Conservation (phyloP, 2,329 filamentous ascomycete genomes). For the Trichoderma pleuroti region DNA sequence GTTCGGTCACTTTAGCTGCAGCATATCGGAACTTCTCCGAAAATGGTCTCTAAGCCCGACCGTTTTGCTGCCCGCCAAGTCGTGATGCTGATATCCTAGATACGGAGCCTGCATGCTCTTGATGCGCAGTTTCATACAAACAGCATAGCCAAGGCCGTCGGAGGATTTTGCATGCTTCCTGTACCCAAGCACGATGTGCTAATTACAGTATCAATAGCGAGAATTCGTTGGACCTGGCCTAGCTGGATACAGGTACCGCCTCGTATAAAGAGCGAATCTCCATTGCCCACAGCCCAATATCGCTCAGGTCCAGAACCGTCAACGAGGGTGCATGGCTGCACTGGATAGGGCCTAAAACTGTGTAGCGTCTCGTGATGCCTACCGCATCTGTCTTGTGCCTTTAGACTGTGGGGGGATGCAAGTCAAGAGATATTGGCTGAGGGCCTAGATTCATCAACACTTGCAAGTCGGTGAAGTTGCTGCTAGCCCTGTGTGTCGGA, state of each 20-base stretch:
- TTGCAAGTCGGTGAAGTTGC: conserved; percentile 5
- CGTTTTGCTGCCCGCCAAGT: neutral
- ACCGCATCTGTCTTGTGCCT: neutral
- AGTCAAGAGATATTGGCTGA: neutral
- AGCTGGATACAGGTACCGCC: neutral
- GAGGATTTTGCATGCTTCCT: neutral
- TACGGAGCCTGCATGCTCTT: neutral
- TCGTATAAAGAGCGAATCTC: neutral
- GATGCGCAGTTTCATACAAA: neutral
- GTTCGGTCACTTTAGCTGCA: neutral
- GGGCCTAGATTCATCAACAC: neutral
- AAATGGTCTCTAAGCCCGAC: neutral
- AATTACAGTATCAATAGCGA: neutral
- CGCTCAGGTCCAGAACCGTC: neutral
- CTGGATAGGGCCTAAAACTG: neutral
- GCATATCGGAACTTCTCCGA: conserved; percentile 15
- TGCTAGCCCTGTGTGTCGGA: neutral
- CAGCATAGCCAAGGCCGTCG: neutral
- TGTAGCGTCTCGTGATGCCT: neutral
- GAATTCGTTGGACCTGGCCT: neutral
- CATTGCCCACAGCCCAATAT: neutral
- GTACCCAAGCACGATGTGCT: neutral
- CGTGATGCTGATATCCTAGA: neutral
- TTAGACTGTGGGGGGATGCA: neutral
- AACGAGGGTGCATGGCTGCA: neutral